Evolutionary conservation across 2,329 filamentous ascomycete species (phyloP).

Genomic region (Fusarium sp.): DNA sequence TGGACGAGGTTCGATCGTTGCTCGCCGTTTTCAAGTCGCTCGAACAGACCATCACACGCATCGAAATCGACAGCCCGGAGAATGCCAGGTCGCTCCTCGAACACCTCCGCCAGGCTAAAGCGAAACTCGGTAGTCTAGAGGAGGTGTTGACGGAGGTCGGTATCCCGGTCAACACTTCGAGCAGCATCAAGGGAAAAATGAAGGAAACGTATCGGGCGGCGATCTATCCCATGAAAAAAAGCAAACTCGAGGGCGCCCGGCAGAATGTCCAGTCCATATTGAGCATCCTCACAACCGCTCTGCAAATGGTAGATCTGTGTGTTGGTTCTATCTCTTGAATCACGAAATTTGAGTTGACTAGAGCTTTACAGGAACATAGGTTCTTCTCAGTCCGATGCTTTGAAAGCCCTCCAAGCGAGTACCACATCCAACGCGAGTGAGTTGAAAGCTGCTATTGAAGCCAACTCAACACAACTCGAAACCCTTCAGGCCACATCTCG

Average conservation of each 20-base stretch:
- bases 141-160: background rate
- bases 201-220: background rate
- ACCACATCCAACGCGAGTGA: background rate
- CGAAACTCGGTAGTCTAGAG: background rate
- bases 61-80: background rate
- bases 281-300: background rate
- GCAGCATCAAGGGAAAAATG: background rate
- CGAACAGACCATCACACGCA: background rate
- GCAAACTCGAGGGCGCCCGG: background rate
- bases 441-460: background rate
- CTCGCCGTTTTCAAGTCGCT: conserved; percentile 7
- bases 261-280: background rate
- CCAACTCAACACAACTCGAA: background rate
- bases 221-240: background rate
- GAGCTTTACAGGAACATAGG: background rate
- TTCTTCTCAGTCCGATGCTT: background rate
- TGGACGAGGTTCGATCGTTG: background rate
- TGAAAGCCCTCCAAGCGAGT: background rate
- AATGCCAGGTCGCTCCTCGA: background rate
- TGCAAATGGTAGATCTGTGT: background rate
- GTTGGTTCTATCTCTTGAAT: background rate
- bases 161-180: background rate
- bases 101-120: background rate
- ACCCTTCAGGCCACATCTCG: background rate
- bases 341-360: rapidly evolving